A percentile compares a stretch with the other conserved stretches of the same genome.
Evolutionary conservation across 192 early-diverging fungal species (phyloP).

Genomic region (Entophlyctis luteolus): DNA sequence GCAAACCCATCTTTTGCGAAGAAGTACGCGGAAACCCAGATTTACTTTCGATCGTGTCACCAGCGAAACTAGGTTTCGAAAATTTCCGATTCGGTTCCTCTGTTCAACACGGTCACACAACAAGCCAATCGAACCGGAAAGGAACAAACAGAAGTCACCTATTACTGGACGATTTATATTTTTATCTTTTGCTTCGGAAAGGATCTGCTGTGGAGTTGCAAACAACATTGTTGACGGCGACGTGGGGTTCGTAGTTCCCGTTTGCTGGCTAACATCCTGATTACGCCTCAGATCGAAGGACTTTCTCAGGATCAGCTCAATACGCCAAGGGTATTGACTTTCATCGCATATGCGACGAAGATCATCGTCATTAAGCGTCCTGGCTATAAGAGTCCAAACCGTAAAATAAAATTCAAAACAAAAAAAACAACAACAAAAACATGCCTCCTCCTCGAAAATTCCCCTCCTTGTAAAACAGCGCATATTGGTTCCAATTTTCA

Average conservation of each 20-base stretch:
- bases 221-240: constrained; percentile 1
- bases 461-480: constrained; percentile 18
- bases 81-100: not conserved
- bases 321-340: not conserved
- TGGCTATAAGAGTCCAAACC: not conserved
- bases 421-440: not conserved
- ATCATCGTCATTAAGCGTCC: constrained; percentile 61
- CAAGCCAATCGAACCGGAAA: too few relatives aligned
- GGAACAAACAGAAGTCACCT: too few relatives aligned
- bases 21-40: not conserved
- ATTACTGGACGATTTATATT: too few relatives aligned
- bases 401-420: not conserved
- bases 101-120: not conserved
- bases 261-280: not conserved
- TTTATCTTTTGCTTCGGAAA: too few relatives aligned
- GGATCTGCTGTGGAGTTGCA: not conserved
- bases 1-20: not conserved
- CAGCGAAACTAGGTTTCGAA: not conserved
- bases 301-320: constrained; percentile 12
- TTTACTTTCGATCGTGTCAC: not conserved
- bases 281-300: not conserved
- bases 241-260: not conserved
- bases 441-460: not conserved
- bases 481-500: constrained; percentile 28
- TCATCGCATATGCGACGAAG: constrained; percentile 65